phyloP scores from a whole-genome alignment of 1,284 basidiomycete species.

The Moesziomyces globuligerus region DNA sequence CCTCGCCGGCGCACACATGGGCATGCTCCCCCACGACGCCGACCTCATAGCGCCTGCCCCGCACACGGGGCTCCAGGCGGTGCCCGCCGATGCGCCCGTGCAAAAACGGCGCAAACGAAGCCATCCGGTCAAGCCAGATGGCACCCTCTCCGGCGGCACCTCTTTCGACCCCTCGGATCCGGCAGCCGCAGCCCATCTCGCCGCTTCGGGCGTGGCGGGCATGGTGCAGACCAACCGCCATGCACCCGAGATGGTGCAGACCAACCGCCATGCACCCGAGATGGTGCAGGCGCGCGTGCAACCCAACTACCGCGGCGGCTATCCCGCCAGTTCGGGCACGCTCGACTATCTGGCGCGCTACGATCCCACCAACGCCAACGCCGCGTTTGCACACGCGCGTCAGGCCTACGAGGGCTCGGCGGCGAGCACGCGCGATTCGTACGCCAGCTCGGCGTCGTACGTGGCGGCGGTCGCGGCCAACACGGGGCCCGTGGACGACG shows the following conservation, averaged over 20 bases:
- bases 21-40: slow-evolving; percentile 45
- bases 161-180: slow-evolving; percentile 17
- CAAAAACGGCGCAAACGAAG: slow-evolving; percentile 45
- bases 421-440: slow-evolving; percentile 41
- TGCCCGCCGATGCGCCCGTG: slow-evolving; percentile 12
- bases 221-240: slow-evolving; percentile 25
- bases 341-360: slow-evolving; percentile 44
- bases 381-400: slow-evolving; percentile 23
- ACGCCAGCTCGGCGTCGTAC: slow-evolving; percentile 47
- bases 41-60: slow-evolving; percentile 47
- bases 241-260: slow-evolving; percentile 30
- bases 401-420: slow-evolving; percentile 45
- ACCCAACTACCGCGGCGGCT: slow-evolving; percentile 50
- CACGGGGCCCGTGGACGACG: slow-evolving; percentile 64
- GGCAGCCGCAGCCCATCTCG: slow-evolving; percentile 19
- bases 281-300: slow-evolving; percentile 23
- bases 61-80: slow-evolving; percentile 4
- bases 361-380: slow-evolving; percentile 28
- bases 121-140: slow-evolving; percentile 37
- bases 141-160: slow-evolving; percentile 7
- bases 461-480: slow-evolving; percentile 35
- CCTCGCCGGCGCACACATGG: slow-evolving; percentile 18
- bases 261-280: slow-evolving; percentile 37
- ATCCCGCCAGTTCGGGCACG: slow-evolving; percentile 38
- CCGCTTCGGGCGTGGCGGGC: slow-evolving; percentile 25